These are phyloP conservation scores for Russula foetens DNA, from an alignment of 768 basidiomycete species.

Conservation along the genomic window DNA sequence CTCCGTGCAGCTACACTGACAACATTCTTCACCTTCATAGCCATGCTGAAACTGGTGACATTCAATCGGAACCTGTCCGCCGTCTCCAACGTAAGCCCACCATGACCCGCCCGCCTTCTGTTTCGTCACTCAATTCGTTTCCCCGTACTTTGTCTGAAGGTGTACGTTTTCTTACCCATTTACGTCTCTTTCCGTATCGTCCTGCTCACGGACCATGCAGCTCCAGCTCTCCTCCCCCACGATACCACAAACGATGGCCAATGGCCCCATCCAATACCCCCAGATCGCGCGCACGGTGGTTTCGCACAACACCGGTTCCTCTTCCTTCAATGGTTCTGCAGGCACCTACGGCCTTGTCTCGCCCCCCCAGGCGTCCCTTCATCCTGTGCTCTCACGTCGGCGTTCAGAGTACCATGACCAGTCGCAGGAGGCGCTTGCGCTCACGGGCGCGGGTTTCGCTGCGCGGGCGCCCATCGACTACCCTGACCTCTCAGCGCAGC, in stretches of 20 bases:
- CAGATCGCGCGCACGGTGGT: slow-evolving; percentile 35
- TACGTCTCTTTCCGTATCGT: neutral
- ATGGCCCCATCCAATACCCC: slow-evolving; percentile 48
- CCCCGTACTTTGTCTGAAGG: slow-evolving; percentile 18
- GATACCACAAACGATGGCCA: slow-evolving; percentile 29
- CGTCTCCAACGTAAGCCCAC: slow-evolving; percentile 20
- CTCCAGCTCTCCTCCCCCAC: slow-evolving; percentile 33
- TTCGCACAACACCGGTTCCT: slow-evolving; percentile 33
- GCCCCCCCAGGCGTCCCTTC: slow-evolving; percentile 82
- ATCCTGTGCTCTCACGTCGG: slow-evolving; percentile 66
- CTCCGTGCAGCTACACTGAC: neutral
- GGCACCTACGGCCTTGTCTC: slow-evolving; percentile 36
- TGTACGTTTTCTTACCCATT: slow-evolving; percentile 18
- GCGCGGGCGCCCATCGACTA: slow-evolving; percentile 65
- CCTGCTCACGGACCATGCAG: slow-evolving; percentile 17
- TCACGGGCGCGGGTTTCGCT: slow-evolving; percentile 31
- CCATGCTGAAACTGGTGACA: slow-evolving; percentile 11
- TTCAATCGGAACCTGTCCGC: slow-evolving; percentile 10
- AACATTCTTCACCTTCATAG: slow-evolving; percentile 6
- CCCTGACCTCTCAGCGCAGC: slow-evolving; percentile 57
- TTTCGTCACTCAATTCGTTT: slow-evolving; percentile 7
- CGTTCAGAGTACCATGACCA: slow-evolving; percentile 76
- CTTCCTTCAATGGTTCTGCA: slow-evolving; percentile 36
- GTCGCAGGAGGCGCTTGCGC: slow-evolving; percentile 47
- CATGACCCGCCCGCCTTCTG: slow-evolving; percentile 16